Base-by-base conservation (phyloP, 2,329 filamentous ascomycete genomes). In the Penicillium sclerotiorum region DNA sequence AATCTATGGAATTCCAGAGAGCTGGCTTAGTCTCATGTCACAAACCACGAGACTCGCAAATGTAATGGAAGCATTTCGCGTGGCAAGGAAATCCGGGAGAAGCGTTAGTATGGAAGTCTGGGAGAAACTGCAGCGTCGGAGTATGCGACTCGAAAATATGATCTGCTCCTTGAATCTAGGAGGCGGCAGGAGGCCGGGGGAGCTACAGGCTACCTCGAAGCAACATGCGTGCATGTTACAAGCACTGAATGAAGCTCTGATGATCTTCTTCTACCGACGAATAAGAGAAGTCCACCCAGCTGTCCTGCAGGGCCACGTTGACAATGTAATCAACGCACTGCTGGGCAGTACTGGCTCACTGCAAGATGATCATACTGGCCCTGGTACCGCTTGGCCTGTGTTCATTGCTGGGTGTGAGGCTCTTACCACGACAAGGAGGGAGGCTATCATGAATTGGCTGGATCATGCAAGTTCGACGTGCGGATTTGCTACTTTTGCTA, bases 21-120 rank as follows among this genome's bases (percentile, higher is more conserved):
- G 70, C 12, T 76, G 73, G 71, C 62, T 76, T 2, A 73, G 70
- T 27, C 61, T 75, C 3, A 62, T 77, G 12, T 76, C 74, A 1
- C 73, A 75, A 48, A 74, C 73, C 1, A 75, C 73, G 1, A 61
- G 73, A 22, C 58, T 77, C 11, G 73, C 73, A 12, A 76, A 73
- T 42, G 62, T 68, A 4, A 53, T 68, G 47, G 65, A 68, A 27
- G 62, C 53, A 18, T 58, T 67, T 21, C 52, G 53, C 7, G 49
- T 61, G 28, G 60, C 61, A 5, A 58, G 58, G 11, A 45, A 47
- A 1, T 32, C 50, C 5, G 47, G 47, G 1, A 49, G 37, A 15
- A 37, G 39, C 7, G 44, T 58, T 9, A 59, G 55, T 18, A 49
- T 62, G 0, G 60, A 63, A 33, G 59, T 59, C 17, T 63, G 60